A percentile compares a stretch with the other conserved stretches of the same genome.
phyloP scores from a whole-genome alignment of 345 rosid genomes.

The Acer negundo region DNA sequence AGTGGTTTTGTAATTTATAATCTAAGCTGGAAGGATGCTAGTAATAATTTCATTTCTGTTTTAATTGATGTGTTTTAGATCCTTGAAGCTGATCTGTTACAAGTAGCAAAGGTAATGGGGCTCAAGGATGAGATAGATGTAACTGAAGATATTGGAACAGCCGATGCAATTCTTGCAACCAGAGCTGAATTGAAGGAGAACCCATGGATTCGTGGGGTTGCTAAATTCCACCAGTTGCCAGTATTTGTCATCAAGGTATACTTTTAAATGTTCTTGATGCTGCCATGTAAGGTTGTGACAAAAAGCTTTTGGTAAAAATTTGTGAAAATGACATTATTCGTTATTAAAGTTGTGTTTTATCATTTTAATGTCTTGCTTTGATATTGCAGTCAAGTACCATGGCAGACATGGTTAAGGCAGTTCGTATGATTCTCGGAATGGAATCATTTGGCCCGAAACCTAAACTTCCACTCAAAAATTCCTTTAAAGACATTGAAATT shows the following conservation, averaged over 20 bases:
- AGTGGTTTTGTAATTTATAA: neutral
- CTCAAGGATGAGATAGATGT: constrained; percentile 70
- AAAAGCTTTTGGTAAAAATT: neutral
- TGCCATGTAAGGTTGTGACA: constrained; percentile 4
- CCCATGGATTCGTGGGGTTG: constrained; percentile 80
- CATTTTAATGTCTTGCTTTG: constrained; percentile 6
- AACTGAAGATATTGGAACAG: constrained; percentile 81
- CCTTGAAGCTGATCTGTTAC: constrained; percentile 79
- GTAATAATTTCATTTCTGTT: constrained; percentile 19
- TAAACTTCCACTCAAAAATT: constrained; percentile 35
- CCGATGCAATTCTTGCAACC: constrained; percentile 83
- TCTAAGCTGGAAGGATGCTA: neutral
- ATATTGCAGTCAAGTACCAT: constrained; percentile 77
- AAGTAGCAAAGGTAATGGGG: constrained; percentile 93
- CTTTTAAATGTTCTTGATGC: neutral
- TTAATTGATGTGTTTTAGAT: constrained; percentile 44
- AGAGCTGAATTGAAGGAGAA: constrained; percentile 75
- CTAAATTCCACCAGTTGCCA: constrained; percentile 78
- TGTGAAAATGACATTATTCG: neutral
- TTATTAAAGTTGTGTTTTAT: neutral
- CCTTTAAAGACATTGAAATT: constrained; percentile 69
- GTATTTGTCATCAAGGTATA: constrained; percentile 80
- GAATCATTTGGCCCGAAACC: constrained; percentile 55
- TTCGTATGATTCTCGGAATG: constrained; percentile 81
- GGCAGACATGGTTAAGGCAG: constrained; percentile 98